These are phyloP conservation scores for Puccinia hordei DNA, from an alignment of 1,284 basidiomycete species.

Conservation along the genomic window DNA sequence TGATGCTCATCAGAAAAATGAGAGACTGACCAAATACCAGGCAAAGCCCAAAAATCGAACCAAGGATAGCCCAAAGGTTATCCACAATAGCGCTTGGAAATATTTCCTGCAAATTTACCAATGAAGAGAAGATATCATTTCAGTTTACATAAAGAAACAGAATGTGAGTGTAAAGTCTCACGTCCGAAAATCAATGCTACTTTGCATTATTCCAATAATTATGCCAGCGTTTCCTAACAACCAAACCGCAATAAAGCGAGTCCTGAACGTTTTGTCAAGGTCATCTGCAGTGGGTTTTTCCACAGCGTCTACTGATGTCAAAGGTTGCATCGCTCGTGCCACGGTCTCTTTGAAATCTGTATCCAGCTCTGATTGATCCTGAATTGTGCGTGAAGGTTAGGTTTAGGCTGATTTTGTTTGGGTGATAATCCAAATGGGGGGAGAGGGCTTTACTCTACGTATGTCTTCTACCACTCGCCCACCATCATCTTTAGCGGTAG, in stretches of 20 bases:
- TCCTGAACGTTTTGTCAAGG: slow-evolving; percentile 90
- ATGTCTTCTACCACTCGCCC: slow-evolving; percentile 68
- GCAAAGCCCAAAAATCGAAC: slow-evolving; percentile 43
- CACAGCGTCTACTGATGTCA: slow-evolving; percentile 68
- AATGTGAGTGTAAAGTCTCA: not conserved
- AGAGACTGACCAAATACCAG: slow-evolving; percentile 41
- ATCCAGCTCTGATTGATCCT: slow-evolving; percentile 79
- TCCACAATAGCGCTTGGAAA: slow-evolving; percentile 45
- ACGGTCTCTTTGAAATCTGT: slow-evolving; percentile 89
- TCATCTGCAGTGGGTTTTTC: slow-evolving; percentile 66
- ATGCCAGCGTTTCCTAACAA: slow-evolving; percentile 73
- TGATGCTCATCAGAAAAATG: not conserved
- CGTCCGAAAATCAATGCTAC: slow-evolving; percentile 34
- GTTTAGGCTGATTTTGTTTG: not conserved
- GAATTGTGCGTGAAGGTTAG: not conserved
- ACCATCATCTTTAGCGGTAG: slow-evolving; percentile 68
- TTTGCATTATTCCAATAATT: slow-evolving; percentile 31
- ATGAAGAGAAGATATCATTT: not conserved
- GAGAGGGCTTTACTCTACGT: slow-evolving; percentile 21
- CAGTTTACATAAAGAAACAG: not conserved
- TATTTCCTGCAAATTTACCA: slow-evolving; percentile 12
- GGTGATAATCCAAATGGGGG: not conserved
- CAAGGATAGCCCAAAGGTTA: slow-evolving; percentile 30
- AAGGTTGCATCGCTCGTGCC: slow-evolving; percentile 81
- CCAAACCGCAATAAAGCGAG: slow-evolving; percentile 64